Percentiles rank a stretch among this genome's conserved stretches.
These are phyloP conservation scores for Calvatia gigantea DNA, from an alignment of 768 basidiomycete species.

Conservation along the genomic window DNA sequence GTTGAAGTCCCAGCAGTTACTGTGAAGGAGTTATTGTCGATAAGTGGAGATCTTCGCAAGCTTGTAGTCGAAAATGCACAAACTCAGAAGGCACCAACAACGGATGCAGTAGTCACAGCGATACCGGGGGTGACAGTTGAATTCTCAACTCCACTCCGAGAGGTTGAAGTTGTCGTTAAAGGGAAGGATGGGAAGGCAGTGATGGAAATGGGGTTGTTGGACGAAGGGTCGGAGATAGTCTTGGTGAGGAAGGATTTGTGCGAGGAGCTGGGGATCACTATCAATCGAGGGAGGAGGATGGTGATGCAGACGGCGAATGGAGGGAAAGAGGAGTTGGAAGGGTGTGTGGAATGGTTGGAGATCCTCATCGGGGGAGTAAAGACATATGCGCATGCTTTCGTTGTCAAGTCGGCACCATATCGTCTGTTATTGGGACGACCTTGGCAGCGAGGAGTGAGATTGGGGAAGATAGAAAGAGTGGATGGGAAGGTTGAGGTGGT, in stretches of 20 bases:
- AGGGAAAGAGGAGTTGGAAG: slow-evolving; percentile 9
- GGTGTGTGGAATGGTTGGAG: slow-evolving; percentile 16
- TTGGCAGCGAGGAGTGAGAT: slow-evolving; percentile 17
- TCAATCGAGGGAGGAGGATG: slow-evolving; percentile 17
- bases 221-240: slow-evolving; percentile 23
- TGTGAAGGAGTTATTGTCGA: slow-evolving; percentile 11
- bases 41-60: slow-evolving; percentile 16
- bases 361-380: slow-evolving; percentile 14
- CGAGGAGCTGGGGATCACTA: slow-evolving; percentile 6
- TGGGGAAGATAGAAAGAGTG: slow-evolving; percentile 11
- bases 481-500: neutral
- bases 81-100: neutral
- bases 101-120: neutral
- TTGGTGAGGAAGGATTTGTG: slow-evolving; percentile 18
- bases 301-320: slow-evolving; percentile 22
- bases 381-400: slow-evolving; percentile 21
- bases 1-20: slow-evolving; percentile 9
- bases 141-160: slow-evolving; percentile 10
- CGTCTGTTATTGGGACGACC: slow-evolving; percentile 16
- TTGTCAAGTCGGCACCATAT: slow-evolving; percentile 18
- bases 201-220: slow-evolving; percentile 11
- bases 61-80: slow-evolving; percentile 9
- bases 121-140: slow-evolving; percentile 5
- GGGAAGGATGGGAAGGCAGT: neutral
- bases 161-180: slow-evolving; percentile 10